Evolutionary conservation across 2,329 filamentous ascomycete species (phyloP).

Genomic region (Cladosporium sp.): DNA sequence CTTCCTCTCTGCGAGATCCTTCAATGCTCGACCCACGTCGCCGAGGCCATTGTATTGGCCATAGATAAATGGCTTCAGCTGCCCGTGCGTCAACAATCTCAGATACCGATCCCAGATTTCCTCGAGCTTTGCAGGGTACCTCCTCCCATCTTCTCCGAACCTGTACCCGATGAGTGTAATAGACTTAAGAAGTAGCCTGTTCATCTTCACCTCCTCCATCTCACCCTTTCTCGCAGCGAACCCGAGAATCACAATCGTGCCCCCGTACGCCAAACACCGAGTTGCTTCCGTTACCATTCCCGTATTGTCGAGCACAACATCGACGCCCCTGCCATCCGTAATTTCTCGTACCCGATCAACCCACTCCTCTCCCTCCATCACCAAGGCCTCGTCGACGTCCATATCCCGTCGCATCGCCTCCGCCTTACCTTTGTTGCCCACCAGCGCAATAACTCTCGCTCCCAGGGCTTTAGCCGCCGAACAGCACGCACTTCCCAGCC

Average conservation of each 20-base stretch:
- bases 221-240: slow-evolving; percentile 50
- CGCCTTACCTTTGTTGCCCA: slow-evolving; percentile 41
- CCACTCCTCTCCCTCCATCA: slow-evolving; percentile 36
- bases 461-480: slow-evolving; percentile 50
- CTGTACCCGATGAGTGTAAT: slow-evolving; percentile 51
- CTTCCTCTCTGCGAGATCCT: slow-evolving; percentile 45
- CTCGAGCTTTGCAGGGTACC: slow-evolving; percentile 42
- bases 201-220: slow-evolving; percentile 51
- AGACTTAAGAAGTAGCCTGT: slow-evolving; percentile 49
- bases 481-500: slow-evolving; percentile 50
- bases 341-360: slow-evolving; percentile 49
- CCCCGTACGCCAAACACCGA: slow-evolving; percentile 49
- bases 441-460: slow-evolving; percentile 49
- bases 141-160: slow-evolving; percentile 51
- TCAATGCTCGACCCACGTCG: slow-evolving; percentile 44
- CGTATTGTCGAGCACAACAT: slow-evolving; percentile 54
- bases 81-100: slow-evolving; percentile 41
- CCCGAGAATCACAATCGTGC: slow-evolving; percentile 51
- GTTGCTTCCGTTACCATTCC: slow-evolving; percentile 51
- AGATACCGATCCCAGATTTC: slow-evolving; percentile 48
- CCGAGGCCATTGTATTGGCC: slow-evolving; percentile 45
- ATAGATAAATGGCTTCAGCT: slow-evolving; percentile 48
- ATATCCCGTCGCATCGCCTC: slow-evolving; percentile 22
- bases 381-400: slow-evolving; percentile 26
- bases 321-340: slow-evolving; percentile 46